phyloP scores from a whole-genome alignment of 148 eudicot genomes.

The Gaultheria prostrata region DNA sequence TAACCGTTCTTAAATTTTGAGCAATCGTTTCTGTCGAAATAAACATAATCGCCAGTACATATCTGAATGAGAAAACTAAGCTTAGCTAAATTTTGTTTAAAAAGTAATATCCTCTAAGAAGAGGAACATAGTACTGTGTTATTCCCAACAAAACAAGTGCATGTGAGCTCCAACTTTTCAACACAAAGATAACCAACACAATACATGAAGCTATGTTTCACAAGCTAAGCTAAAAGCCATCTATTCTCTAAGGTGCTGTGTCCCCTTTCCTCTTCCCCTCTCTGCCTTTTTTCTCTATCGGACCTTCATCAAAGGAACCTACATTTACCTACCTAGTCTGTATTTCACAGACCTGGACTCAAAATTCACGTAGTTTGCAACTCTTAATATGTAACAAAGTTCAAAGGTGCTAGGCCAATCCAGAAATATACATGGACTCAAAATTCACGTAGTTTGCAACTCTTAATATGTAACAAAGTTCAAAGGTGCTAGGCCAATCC shows the following conservation, averaged over 20 bases:
- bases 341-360: not conserved
- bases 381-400: not conserved
- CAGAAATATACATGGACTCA: not conserved
- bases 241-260: not conserved
- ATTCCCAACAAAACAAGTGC: not conserved
- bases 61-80: not conserved
- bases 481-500: not conserved
- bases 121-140: not conserved
- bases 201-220: not conserved
- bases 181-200: slow-evolving; percentile 7
- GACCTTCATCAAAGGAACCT: not conserved
- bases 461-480: not conserved
- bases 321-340: too few relatives aligned
- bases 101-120: not conserved
- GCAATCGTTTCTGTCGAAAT: not conserved
- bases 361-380: not conserved
- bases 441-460: not conserved
- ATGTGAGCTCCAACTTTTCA: slow-evolving; percentile 5
- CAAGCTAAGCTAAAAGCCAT: not conserved
- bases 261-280: slow-evolving; percentile 1
- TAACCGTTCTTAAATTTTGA: not conserved
- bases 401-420: not conserved
- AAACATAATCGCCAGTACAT: not conserved
- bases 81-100: not conserved
- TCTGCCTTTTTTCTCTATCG: not conserved